A percentile compares a stretch with the other conserved stretches of the same genome.
Conservation (phyloP, 225 moss, liverwort and hornwort species). For the Physcomitrellopsis africana region DNA sequence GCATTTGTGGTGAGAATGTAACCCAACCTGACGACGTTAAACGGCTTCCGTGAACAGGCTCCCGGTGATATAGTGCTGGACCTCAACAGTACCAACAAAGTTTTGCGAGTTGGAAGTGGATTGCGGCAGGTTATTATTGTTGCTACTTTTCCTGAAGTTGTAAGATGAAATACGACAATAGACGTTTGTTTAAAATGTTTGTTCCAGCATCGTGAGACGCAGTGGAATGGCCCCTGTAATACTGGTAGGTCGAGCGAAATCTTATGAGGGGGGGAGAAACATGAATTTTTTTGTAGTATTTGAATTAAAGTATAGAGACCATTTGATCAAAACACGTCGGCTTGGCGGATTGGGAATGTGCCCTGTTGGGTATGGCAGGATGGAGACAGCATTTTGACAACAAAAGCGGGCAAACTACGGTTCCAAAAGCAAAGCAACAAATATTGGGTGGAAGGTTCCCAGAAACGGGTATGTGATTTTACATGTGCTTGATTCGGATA, state of each 20-base stretch:
- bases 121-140: slow-evolving; percentile 54
- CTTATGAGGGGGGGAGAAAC: not conserved
- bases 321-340: not conserved
- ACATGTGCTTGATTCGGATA: slow-evolving; percentile 14
- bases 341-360: slow-evolving; percentile 21
- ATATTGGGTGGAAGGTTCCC: slow-evolving; percentile 95
- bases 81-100: slow-evolving; percentile 46
- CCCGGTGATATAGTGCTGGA: slow-evolving; percentile 64
- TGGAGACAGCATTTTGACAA: slow-evolving; percentile 71
- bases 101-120: slow-evolving; percentile 62
- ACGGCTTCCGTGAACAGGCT: slow-evolving; percentile 38
- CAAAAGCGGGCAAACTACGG: slow-evolving; percentile 72
- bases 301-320: not conserved
- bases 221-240: not conserved
- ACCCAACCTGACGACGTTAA: not conserved
- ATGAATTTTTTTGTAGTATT: not conserved
- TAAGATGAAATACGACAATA: slow-evolving; percentile 2
- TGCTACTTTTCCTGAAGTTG: not conserved
- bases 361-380: slow-evolving; percentile 56
- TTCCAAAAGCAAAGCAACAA: slow-evolving; percentile 74
- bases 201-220: not conserved
- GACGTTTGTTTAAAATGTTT: not conserved
- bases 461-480: slow-evolving; percentile 67
- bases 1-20: not conserved
- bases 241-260: not conserved